Base-by-base conservation (phyloP, 2,329 filamentous ascomycete genomes). In the Colletotrichum liriopes region DNA sequence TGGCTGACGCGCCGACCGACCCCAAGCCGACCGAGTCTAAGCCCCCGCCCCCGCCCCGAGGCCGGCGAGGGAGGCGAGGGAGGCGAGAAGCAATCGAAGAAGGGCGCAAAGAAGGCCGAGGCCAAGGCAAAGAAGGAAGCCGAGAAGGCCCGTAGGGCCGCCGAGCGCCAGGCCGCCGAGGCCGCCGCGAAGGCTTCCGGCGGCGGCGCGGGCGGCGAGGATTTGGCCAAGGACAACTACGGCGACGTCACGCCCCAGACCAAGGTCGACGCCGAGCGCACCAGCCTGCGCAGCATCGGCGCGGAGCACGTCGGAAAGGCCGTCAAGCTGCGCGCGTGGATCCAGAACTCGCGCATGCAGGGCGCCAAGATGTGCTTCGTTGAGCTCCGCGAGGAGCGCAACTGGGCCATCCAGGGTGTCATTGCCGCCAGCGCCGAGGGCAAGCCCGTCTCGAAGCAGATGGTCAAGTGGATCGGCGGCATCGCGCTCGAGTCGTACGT, bases 51-150 rank as follows among this genome's bases (percentile, higher is more conserved):
- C 76, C 65, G 74, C 76, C 63, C 76, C 58, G 78, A 74, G 39
- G 77, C 76, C 29, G 78, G 74, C 26, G 72, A 67, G 56, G 67
- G 63, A 58, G 72, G 63, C 54, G 72, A 70, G 43, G 39, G 39
- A 41, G 39, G 39, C 14, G 39, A 52, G 56, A 64, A 68, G 52
- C 65, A 72, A 52, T 94, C 92, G 73, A 95, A 97, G 85, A 95
- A 92, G 83, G 94, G 91, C n/a, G 84, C 93, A 75, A 97, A 97
- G 86, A 97, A 97, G 86, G 92, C 93, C 56, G 93, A 93, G 77
- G 89, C 89, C 74, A 97, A 97, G 85, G 94, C 95, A 35, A 95
- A 95, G 85, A 95, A 96, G 81, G 95, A 97, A 83, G 93, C 93
- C n/a, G 88, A 91, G 80, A 97, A 97, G 83, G 93, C 93, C 78